Conservation (phyloP, 116 monocot genomes). For the Iris pallida region DNA sequence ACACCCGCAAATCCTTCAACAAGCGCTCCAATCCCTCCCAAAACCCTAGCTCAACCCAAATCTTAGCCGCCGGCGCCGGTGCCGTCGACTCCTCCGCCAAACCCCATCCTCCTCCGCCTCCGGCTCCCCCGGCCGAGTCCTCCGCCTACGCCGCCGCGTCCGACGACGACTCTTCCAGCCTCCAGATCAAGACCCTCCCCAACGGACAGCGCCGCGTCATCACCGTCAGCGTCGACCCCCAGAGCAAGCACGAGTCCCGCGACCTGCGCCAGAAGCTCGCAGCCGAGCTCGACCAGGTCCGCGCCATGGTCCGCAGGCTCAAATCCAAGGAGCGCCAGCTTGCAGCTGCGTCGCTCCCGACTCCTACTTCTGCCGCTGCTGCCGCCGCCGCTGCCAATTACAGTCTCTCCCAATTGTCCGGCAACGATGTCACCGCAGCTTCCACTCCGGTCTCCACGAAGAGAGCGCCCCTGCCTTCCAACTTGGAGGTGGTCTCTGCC, state of each 20-base stretch:
- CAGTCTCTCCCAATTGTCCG: slow-evolving; percentile 8
- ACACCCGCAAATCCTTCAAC: slow-evolving; percentile 21
- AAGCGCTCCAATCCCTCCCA: slow-evolving; percentile 6
- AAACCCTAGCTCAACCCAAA: not conserved
- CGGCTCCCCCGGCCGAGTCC: not conserved
- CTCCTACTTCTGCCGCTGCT: not conserved
- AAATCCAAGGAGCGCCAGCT: slow-evolving; percentile 10
- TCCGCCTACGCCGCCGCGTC: slow-evolving; percentile 8
- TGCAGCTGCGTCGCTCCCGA: not conserved
- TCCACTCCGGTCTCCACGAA: not conserved
- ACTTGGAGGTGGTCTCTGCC: slow-evolving; percentile 10
- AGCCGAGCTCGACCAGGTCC: slow-evolving; percentile 24
- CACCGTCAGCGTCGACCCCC: slow-evolving; percentile 16
- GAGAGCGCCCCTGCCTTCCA: not conserved
- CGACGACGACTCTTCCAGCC: slow-evolving; percentile 28
- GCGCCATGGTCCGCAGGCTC: slow-evolving; percentile 11
- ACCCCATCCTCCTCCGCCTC: not conserved
- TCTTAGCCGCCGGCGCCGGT: slow-evolving; percentile 3
- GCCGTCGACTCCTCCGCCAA: slow-evolving; percentile 11
- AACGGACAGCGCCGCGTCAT: slow-evolving; percentile 1
- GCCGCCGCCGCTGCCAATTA: slow-evolving; percentile 2
- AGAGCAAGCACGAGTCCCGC: slow-evolving; percentile 18
- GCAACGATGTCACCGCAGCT: slow-evolving; percentile 2
- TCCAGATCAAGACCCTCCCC: not conserved
- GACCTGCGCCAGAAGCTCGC: slow-evolving; percentile 14